Evolutionary conservation across 139 green algal genomes (phyloP), one percentile per base, ranked within the genome.

Genomic region (Raphidocelis subcapitata): DNA sequence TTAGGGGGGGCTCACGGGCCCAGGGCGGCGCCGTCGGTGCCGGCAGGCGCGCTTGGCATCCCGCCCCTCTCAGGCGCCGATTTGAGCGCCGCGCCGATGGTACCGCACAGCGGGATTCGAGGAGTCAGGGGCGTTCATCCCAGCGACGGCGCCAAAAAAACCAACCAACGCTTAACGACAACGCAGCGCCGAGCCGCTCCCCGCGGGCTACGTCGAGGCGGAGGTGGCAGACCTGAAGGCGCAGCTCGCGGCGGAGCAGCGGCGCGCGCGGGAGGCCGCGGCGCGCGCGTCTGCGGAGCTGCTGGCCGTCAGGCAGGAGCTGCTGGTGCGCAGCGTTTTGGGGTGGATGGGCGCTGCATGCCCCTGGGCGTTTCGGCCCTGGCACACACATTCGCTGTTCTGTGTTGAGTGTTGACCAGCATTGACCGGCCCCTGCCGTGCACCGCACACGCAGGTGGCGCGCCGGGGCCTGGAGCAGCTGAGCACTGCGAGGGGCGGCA

Each of bases 151-250:
- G n/a, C n/a, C n/a, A n/a, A n/a, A n/a, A n/a, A n/a, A n/a, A n/a
- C n/a, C n/a, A n/a, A n/a, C n/a, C n/a, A n/a, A n/a, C n/a, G n/a
- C n/a, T n/a, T n/a, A n/a, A n/a, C n/a, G n/a, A n/a, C n/a, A n/a
- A 62, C 24, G 55, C 55, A 62, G n/a, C 26, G 55, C 24, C 24
- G 55, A 12, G 10, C 55, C n/a, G 8, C 5, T 70, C 49, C 23
- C 18, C 18, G 16, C 26, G 31, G 60, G 69, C 29, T 47, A 69
- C 3, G 44, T 61, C 5, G 70, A 77, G 18, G 62, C 29, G 23
- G 70, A 77, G 47, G 69, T 70, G 54, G 70, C 70, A 52, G 47
- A 63, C 15, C 70, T 77, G 31, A 77, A 77, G 47, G 36, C 33
- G 46, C 47, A 62, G 0, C 61, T 77, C 21, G 35, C 41, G 28